Evolutionary conservation across 768 basidiomycete genomes (phyloP).

Genomic region (Russula virescens): DNA sequence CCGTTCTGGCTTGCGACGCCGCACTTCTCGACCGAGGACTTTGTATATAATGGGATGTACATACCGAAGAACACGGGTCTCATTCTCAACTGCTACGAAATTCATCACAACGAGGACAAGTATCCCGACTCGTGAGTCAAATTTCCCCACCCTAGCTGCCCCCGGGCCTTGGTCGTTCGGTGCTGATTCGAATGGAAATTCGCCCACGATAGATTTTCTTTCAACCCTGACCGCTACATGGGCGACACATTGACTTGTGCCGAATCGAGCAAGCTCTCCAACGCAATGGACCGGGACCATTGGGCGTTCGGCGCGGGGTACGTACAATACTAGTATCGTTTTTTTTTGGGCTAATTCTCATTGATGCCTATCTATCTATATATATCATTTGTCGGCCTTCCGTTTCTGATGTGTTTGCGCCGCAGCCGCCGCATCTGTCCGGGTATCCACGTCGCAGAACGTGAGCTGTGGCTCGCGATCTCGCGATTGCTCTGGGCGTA

Average conservation of each 20-base stretch:
- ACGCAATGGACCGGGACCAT: conserved; percentile 43
- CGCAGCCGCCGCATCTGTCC: conserved; percentile 37
- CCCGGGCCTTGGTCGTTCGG: neutral
- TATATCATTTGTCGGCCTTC: neutral
- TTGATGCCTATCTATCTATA: neutral
- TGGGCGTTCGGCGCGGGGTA: conserved; percentile 49
- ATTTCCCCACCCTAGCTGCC: conserved; percentile 10
- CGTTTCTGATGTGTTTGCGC: neutral
- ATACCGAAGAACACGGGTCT: conserved; percentile 31
- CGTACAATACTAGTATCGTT: conserved; percentile 13
- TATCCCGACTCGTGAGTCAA: conserved; percentile 36
- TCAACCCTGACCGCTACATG: conserved; percentile 44
- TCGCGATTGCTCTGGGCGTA: conserved; percentile 46
- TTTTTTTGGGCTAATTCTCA: too few species aligned
- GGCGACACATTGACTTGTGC: conserved; percentile 35
- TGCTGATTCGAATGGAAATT: neutral
- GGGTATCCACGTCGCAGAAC: conserved; percentile 42
- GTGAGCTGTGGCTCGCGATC: conserved; percentile 41
- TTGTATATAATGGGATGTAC: conserved; percentile 29
- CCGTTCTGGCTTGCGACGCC: conserved; percentile 32
- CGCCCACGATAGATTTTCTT: conserved; percentile 23
- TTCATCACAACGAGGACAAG: conserved; percentile 31
- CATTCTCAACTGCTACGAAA: conserved; percentile 28
- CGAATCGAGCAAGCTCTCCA: conserved; percentile 39
- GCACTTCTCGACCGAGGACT: conserved; percentile 31